These are phyloP conservation scores for Barnettozyma vustinii DNA, from an alignment of 805 yeast genomes.

Conservation along the genomic window DNA sequence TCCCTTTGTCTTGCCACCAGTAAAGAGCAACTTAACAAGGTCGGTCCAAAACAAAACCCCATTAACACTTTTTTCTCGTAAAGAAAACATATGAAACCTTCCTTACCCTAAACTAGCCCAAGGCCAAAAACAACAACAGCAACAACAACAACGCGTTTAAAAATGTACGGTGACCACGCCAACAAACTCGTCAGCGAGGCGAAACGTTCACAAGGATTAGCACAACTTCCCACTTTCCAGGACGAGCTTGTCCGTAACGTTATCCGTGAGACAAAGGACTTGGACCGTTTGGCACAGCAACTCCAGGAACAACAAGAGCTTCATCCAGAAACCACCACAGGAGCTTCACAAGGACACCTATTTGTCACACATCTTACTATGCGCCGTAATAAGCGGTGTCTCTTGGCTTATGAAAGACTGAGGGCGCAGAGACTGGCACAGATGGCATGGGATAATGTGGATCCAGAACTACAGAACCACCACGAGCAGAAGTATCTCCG, in stretches of 20 bases:
- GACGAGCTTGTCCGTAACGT: conserved; percentile 66
- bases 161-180: conserved; percentile 91
- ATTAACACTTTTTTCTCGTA: not conserved
- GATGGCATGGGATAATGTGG: conserved; percentile 66
- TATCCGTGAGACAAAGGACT: conserved; percentile 62
- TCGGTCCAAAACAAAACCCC: not conserved
- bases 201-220: conserved; percentile 64
- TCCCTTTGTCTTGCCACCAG: not conserved
- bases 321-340: conserved; percentile 38
- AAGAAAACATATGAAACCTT: not conserved
- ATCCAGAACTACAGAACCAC: conserved; percentile 56
- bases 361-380: conserved; percentile 59
- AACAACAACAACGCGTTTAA: not conserved
- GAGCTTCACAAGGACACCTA: conserved; percentile 44
- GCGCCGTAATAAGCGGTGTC: conserved; percentile 85
- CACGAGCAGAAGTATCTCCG: conserved; percentile 75
- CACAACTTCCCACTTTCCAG: conserved; percentile 63
- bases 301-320: conserved; percentile 28
- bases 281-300: conserved; percentile 51
- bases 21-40: not conserved
- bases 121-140: too few species aligned
- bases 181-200: conserved; percentile 82
- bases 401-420: conserved; percentile 74
- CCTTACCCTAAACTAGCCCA: too few species aligned
- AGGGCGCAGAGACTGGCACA: conserved; percentile 65